These are phyloP conservation scores for Nemania diffusa DNA, from an alignment of 2,329 filamentous ascomycete species.

Conservation along the genomic window DNA sequence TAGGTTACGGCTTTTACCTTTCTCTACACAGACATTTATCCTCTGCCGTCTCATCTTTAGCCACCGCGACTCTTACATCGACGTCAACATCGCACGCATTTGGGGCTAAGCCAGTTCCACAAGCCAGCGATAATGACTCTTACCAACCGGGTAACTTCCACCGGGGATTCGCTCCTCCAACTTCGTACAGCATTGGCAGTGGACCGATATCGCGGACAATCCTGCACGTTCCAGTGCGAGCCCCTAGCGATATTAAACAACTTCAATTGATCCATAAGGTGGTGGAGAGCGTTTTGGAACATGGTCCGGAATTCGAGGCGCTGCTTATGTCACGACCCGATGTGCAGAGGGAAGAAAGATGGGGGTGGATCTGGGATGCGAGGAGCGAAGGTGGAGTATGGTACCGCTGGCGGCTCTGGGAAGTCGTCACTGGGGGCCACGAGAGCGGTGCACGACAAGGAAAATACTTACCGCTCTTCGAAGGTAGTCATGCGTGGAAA, in stretches of 20 bases:
- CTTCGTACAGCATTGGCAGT: slow-evolving; percentile 67
- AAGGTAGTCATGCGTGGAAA: slow-evolving; percentile 81
- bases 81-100: slow-evolving; percentile 73
- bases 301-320: slow-evolving; percentile 90
- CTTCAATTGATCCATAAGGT: slow-evolving; percentile 89
- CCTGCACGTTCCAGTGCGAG: slow-evolving; percentile 76
- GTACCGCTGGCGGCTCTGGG: slow-evolving; percentile 93
- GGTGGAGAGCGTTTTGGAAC: slow-evolving; percentile 79
- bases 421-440: slow-evolving; percentile 76
- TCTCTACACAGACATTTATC: slow-evolving; percentile 85
- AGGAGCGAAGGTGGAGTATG: slow-evolving; percentile 82
- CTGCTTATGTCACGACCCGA: slow-evolving; percentile 87
- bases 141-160: slow-evolving; percentile 58
- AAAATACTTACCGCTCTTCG: slow-evolving; percentile 75
- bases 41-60: slow-evolving; percentile 70
- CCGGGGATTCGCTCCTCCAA: slow-evolving; percentile 79
- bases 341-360: slow-evolving; percentile 87
- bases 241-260: slow-evolving; percentile 80
- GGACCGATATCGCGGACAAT: slow-evolving; percentile 56
- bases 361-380: slow-evolving; percentile 94
- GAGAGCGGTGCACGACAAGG: slow-evolving; percentile 55
- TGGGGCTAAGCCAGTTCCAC: slow-evolving; percentile 75
- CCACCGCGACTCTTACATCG: slow-evolving; percentile 52
- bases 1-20: slow-evolving; percentile 86
- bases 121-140: slow-evolving; percentile 51